Evolutionary conservation across 305 asterid genomes (phyloP).

Genomic region (Fraxinus sp.): DNA sequence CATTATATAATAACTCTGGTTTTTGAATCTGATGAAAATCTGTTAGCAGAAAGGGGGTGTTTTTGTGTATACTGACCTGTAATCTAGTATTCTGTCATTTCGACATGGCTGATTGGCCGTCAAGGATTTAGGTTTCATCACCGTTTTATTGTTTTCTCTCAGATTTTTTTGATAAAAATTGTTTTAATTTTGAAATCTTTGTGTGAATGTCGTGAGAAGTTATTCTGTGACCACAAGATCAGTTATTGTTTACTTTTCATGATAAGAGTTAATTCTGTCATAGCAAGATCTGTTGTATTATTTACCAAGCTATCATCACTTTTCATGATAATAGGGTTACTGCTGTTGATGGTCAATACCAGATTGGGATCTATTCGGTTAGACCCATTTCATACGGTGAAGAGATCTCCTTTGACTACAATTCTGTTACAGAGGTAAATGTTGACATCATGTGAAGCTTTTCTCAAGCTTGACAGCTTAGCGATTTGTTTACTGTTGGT

Average conservation of each 20-base stretch:
- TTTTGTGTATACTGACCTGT: not conserved
- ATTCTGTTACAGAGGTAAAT: constrained; percentile 97
- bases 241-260: not conserved
- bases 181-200: not conserved
- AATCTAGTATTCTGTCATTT: not conserved
- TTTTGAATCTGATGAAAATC: not conserved
- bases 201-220: not conserved
- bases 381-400: constrained; percentile 95
- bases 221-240: not conserved
- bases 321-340: constrained; percentile 70
- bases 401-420: constrained; percentile 95
- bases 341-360: constrained; percentile 97
- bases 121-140: not conserved
- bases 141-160: not conserved
- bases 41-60: not conserved
- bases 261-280: not conserved
- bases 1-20: not conserved
- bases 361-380: constrained; percentile 90
- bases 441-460: constrained; percentile 18
- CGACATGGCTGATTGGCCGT: not conserved
- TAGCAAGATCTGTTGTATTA: not conserved
- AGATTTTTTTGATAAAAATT: not conserved
- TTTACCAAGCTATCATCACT: constrained; percentile 20
- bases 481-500: constrained; percentile 6
- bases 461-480: constrained; percentile 13